These are phyloP conservation scores for Fusarium temperatum DNA, from an alignment of 2,329 filamentous ascomycete genomes.

Conservation along the genomic window DNA sequence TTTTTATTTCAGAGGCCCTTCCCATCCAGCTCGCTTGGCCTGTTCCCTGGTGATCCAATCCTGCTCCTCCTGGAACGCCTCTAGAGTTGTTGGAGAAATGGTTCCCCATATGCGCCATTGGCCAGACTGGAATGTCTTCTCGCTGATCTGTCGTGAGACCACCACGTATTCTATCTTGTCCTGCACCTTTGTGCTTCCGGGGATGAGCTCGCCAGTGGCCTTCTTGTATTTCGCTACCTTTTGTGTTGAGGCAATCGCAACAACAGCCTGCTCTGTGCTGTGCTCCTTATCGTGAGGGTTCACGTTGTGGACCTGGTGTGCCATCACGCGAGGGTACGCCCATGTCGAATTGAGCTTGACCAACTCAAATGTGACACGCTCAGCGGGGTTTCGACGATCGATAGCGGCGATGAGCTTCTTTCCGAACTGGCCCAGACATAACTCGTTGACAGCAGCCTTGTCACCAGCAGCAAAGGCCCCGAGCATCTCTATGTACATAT, in stretches of 20 bases:
- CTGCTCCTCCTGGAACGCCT: conserved; percentile 51
- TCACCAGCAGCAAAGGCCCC: conserved; percentile 69
- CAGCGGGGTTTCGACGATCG: conserved; percentile 56
- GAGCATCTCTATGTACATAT: conserved; percentile 69
- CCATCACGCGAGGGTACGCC: conserved; percentile 60
- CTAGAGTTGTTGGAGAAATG: conserved; percentile 61
- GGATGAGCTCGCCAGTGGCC: conserved; percentile 51
- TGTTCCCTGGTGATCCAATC: conserved; percentile 47
- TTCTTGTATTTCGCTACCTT: conserved; percentile 55
- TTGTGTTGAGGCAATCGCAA: conserved; percentile 67
- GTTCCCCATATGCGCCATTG: conserved; percentile 75
- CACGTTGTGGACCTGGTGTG: conserved; percentile 61
- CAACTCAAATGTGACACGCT: conserved; percentile 64
- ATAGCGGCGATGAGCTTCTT: conserved; percentile 63
- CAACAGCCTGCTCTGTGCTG: conserved; percentile 63
- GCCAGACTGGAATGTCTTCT: conserved; percentile 55
- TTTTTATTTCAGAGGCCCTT: conserved; percentile 32
- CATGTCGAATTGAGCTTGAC: conserved; percentile 56
- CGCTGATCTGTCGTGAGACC: conserved; percentile 59
- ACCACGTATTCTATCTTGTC: conserved; percentile 72
- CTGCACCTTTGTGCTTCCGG: conserved; percentile 60
- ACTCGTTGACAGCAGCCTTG: conserved; percentile 55
- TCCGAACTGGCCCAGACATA: conserved; percentile 65
- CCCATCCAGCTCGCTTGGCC: conserved; percentile 47
- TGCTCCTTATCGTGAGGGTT: conserved; percentile 52